phyloP scores from a whole-genome alignment of 2,329 filamentous ascomycete genomes.

The Fusarium duplospermum region DNA sequence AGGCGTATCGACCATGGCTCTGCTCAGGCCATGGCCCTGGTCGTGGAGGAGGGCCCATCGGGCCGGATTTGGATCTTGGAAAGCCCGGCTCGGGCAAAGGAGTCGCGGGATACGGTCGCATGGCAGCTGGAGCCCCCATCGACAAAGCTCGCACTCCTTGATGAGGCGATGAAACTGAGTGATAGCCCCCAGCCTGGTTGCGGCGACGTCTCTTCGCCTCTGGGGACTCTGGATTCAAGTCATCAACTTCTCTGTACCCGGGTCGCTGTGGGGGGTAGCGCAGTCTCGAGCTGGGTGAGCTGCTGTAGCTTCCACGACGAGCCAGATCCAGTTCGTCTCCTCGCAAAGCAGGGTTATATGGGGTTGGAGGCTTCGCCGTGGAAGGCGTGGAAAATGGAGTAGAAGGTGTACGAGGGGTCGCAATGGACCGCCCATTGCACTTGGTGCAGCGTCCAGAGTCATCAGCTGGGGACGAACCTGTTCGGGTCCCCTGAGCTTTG shows the following conservation, averaged over 20 bases:
- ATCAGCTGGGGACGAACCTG: conserved; percentile 54
- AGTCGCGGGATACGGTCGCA: conserved; percentile 41
- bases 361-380: conserved; percentile 42
- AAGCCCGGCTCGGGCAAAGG: conserved; percentile 47
- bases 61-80: conserved; percentile 50
- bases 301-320: conserved; percentile 46
- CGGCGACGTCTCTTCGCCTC: conserved; percentile 74
- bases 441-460: conserved; percentile 72
- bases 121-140: conserved; percentile 28
- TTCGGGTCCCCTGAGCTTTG: conserved; percentile 47
- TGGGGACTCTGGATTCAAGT: conserved; percentile 55
- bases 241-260: conserved; percentile 46
- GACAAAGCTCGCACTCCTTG: conserved; percentile 33
- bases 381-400: conserved; percentile 57
- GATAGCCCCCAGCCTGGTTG: conserved; percentile 56
- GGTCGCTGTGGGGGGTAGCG: conserved; percentile 39
- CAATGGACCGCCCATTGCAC: conserved; percentile 77
- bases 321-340: conserved; percentile 40
- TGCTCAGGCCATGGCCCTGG: conserved; percentile 51
- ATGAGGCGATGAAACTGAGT: conserved; percentile 34
- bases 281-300: conserved; percentile 36
- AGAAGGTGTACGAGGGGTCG: conserved; percentile 69
- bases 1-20: conserved; percentile 55
- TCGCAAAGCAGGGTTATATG: conserved; percentile 36
- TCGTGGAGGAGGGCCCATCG: conserved; percentile 68